These are phyloP conservation scores for Penicillium canariense DNA, from an alignment of 495 filamentous ascomycete species.

Conservation along the genomic window DNA sequence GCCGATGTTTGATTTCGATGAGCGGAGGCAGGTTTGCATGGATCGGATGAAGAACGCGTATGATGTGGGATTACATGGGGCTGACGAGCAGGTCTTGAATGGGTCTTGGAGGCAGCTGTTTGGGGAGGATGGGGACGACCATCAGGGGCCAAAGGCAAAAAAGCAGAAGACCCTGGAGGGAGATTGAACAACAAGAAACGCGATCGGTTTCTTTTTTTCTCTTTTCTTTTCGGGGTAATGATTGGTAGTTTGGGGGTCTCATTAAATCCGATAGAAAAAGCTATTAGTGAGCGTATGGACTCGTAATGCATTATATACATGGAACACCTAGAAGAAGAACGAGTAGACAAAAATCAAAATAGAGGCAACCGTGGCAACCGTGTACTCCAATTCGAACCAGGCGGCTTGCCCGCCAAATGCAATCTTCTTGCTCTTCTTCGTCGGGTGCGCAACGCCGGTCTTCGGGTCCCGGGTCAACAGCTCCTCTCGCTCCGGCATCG, in stretches of 20 bases:
- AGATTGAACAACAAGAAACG: not conserved
- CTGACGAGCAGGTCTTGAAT: slow-evolving; percentile 56
- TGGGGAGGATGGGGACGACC: slow-evolving; percentile 14
- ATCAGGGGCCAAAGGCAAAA: slow-evolving; percentile 21
- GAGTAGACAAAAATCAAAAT: slow-evolving; percentile 41
- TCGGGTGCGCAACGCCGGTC: slow-evolving; percentile 46
- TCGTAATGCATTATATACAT: slow-evolving; percentile 17
- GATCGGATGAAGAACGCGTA: slow-evolving; percentile 65
- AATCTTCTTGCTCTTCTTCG: slow-evolving; percentile 40
- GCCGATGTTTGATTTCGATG: slow-evolving; percentile 69
- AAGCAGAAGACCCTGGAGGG: slow-evolving; percentile 12
- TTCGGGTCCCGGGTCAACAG: slow-evolving; percentile 41
- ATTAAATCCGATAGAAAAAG: not conserved
- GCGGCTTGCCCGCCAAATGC: slow-evolving; percentile 40
- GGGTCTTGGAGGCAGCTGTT: slow-evolving; percentile 62
- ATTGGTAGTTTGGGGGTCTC: too few relatives aligned
- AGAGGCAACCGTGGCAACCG: slow-evolving; percentile 35
- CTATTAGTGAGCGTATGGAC: not conserved
- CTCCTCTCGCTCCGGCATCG: slow-evolving; percentile 43
- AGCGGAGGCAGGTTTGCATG: slow-evolving; percentile 56
- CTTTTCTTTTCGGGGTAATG: too few relatives aligned
- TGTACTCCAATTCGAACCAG: slow-evolving; percentile 44
- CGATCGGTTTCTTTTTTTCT: not conserved
- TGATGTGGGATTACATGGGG: slow-evolving; percentile 56
- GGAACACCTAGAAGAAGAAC: slow-evolving; percentile 31